Evolutionary conservation across 2,329 filamentous ascomycete species (phyloP).

Genomic region (Aureobasidium sp.): DNA sequence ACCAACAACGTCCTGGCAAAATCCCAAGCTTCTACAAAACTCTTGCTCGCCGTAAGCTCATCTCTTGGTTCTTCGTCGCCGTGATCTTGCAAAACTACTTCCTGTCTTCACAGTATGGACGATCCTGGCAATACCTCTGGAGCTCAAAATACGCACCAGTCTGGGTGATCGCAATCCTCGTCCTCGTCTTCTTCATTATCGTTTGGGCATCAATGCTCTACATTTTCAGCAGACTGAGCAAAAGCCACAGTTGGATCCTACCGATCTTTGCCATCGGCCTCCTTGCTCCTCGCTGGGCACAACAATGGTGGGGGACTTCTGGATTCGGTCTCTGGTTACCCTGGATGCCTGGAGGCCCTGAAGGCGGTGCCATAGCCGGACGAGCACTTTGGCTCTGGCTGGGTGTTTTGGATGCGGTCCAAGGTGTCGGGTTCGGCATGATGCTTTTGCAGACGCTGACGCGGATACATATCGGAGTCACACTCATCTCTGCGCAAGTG

Average conservation of each 20-base stretch:
- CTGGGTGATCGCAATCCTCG: slow-evolving; percentile 52
- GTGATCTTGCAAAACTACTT: slow-evolving; percentile 62
- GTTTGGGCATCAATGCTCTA: slow-evolving; percentile 51
- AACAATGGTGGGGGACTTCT: slow-evolving; percentile 60
- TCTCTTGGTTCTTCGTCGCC: slow-evolving; percentile 60
- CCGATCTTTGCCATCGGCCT: slow-evolving; percentile 62
- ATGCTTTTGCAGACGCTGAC: slow-evolving; percentile 56
- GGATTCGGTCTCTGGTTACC: slow-evolving; percentile 56
- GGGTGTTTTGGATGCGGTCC: slow-evolving; percentile 56
- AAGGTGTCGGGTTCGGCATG: slow-evolving; percentile 62
- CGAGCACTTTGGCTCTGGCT: slow-evolving; percentile 60
- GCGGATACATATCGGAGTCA: slow-evolving; percentile 57
- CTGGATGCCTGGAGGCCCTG: slow-evolving; percentile 49
- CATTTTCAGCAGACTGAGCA: slow-evolving; percentile 50
- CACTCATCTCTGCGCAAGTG: slow-evolving; percentile 55
- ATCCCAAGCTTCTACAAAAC: slow-evolving; percentile 60
- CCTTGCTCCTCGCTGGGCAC: slow-evolving; percentile 58
- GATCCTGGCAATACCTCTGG: slow-evolving; percentile 61
- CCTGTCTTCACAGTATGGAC: slow-evolving; percentile 57
- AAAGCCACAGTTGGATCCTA: slow-evolving; percentile 58
- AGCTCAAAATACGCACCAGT: slow-evolving; percentile 47
- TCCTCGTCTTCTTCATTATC: slow-evolving; percentile 47
- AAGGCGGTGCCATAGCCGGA: slow-evolving; percentile 49
- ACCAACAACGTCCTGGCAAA: slow-evolving; percentile 56
- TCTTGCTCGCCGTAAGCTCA: slow-evolving; percentile 55